Percentiles rank a stretch among this genome's conserved stretches.
These are phyloP conservation scores for Gossypium laxum DNA, from an alignment of 441 rosid species.

Conservation along the genomic window DNA sequence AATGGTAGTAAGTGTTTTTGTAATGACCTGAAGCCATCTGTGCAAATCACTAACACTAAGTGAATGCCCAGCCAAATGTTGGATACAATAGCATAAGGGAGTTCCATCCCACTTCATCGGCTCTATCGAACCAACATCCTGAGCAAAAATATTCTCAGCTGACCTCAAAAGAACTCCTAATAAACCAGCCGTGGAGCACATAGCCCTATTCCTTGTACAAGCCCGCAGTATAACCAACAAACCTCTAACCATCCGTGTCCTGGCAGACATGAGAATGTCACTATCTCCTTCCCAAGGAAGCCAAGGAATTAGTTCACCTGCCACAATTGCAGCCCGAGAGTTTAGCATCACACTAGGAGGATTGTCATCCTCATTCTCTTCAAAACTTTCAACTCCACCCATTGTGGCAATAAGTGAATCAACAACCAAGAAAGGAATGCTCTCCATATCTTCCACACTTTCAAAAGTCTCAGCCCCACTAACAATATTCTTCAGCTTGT, in stretches of 20 bases:
- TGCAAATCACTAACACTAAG: constrained; percentile 73
- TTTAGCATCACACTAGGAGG: constrained; percentile 99
- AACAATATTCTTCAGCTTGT: constrained; percentile 75
- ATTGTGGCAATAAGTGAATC: constrained; percentile 97
- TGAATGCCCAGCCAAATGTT: constrained; percentile 83
- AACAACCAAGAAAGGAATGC: constrained; percentile 72
- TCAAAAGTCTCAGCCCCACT: constrained; percentile 71
- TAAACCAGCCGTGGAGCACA: constrained; percentile 92
- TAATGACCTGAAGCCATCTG: constrained; percentile 70
- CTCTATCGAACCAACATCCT: constrained; percentile 42
- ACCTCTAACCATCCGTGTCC: constrained; percentile 88
- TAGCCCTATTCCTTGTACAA: constrained; percentile 95
- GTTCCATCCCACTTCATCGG: constrained; percentile 61
- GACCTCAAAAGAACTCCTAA: constrained; percentile 77
- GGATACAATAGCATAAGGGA: constrained; percentile 73
- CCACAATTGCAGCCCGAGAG: constrained; percentile 92
- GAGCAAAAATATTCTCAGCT: constrained; percentile 66
- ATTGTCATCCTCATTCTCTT: constrained; percentile 84
- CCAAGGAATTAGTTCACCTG: constrained; percentile 88
- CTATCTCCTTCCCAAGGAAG: constrained; percentile 73
- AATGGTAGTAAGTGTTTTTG: constrained; percentile 41
- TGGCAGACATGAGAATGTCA: constrained; percentile 67
- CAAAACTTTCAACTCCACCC: constrained; percentile 99
- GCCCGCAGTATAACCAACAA: constrained; percentile 84
- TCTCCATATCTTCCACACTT: constrained; percentile 63